phyloP scores from a whole-genome alignment of 129 eudicot species.

The Rutidosis leptorrhynchoides region DNA sequence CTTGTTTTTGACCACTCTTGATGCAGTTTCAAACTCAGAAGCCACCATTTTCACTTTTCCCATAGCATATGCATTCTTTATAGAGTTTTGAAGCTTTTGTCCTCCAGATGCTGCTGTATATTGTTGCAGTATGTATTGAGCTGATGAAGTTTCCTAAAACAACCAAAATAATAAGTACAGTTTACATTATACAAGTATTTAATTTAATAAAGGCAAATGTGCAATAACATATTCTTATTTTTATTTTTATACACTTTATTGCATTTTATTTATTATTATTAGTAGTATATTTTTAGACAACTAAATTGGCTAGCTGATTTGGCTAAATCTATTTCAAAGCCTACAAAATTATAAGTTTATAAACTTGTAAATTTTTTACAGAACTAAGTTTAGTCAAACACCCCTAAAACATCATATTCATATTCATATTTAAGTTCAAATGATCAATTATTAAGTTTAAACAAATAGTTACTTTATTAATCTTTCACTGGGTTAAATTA shows the following conservation, averaged over 20 bases:
- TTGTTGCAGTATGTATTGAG: conserved; percentile 87
- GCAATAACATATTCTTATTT: too few species aligned
- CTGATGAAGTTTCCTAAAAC: conserved; percentile 84
- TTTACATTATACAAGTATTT: neutral
- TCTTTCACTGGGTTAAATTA: neutral
- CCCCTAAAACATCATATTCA: too few species aligned
- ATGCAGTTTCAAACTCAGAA: conserved; percentile 78
- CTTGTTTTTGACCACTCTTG: conserved; percentile 55
- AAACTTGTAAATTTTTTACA: neutral
- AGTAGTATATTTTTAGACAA: too few species aligned
- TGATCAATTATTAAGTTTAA: neutral
- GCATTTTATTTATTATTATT: neutral
- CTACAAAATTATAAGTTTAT: neutral
- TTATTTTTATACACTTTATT: neutral
- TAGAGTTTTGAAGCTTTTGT: conserved; percentile 63
- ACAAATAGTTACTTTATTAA: neutral
- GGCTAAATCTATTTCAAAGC: neutral
- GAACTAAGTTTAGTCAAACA: too few species aligned
- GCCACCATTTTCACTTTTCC: conserved; percentile 82
- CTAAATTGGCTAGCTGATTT: neutral
- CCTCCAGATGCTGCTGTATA: conserved; percentile 90
- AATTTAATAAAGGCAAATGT: too few species aligned
- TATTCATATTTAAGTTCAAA: too few species aligned
- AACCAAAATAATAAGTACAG: neutral
- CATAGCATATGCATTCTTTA: conserved; percentile 78